Evolutionary conservation across 2,329 filamentous ascomycete species (phyloP).

Genomic region (Lasiodiplodia sp.): DNA sequence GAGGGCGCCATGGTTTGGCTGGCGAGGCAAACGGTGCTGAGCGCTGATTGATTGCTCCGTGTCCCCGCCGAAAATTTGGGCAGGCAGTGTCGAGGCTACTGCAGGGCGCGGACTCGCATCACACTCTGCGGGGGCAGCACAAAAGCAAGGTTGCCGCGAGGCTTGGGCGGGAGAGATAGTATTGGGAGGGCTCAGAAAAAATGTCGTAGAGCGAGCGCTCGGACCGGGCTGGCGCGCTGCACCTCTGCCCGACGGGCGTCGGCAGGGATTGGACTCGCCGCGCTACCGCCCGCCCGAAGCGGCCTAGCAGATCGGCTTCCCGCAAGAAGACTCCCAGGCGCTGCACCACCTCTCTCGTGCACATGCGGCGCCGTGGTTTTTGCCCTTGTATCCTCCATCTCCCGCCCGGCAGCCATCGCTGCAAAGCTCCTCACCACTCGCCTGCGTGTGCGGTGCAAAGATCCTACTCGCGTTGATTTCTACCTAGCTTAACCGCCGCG

Average conservation of each 20-base stretch:
- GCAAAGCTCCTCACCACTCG: conserved; percentile 23
- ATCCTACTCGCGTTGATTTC: conserved; percentile 9
- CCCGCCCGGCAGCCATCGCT: conserved; percentile 22
- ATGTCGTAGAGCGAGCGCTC: conserved; percentile 16
- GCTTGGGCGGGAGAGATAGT: not conserved
- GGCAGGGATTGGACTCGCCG: conserved; percentile 9
- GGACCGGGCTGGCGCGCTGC: conserved; percentile 17
- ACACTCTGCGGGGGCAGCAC: not conserved
- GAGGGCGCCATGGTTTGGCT: conserved; percentile 24
- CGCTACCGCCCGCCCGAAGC: conserved; percentile 19
- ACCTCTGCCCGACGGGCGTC: conserved; percentile 10
- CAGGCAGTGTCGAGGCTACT: conserved; percentile 5
- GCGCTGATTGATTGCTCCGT: not conserved
- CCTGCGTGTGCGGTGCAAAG: conserved; percentile 17
- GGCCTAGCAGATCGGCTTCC: conserved; percentile 24
- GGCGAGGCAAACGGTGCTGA: not conserved
- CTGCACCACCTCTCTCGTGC: conserved; percentile 28
- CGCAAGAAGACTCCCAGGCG: conserved; percentile 25
- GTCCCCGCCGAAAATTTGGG: not conserved
- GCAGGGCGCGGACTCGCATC: conserved; percentile 10
- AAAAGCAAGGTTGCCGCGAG: not conserved
- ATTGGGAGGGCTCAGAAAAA: conserved; percentile 14
- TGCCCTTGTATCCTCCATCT: conserved; percentile 27
- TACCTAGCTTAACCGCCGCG: conserved; percentile 18
- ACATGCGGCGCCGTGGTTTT: conserved; percentile 28